Conservation (phyloP, 2,329 filamentous ascomycete species). For the Aureobasidium pullulans region DNA sequence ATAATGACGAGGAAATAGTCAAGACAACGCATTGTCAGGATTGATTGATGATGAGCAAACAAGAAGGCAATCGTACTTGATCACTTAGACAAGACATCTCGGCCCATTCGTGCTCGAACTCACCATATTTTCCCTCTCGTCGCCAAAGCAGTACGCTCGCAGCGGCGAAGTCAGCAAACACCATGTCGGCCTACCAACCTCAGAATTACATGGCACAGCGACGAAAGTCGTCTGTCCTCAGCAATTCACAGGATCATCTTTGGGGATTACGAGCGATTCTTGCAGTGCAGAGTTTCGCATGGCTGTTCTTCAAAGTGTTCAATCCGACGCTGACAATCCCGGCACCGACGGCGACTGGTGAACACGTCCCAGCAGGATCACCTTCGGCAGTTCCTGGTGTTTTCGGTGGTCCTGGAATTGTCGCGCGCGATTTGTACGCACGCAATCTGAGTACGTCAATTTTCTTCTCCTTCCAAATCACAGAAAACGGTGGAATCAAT, state of each 20-base stretch:
- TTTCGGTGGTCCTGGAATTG: not conserved
- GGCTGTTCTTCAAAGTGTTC: constrained; percentile 40
- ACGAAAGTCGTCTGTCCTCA: constrained; percentile 8
- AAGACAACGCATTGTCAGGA: not conserved
- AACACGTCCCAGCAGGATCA: not conserved
- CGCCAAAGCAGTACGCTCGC: not conserved
- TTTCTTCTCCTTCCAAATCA: constrained; percentile 28
- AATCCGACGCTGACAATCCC: constrained; percentile 29
- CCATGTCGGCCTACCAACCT: not conserved
- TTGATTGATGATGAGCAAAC: not conserved
- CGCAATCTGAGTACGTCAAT: not conserved
- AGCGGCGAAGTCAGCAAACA: not conserved
- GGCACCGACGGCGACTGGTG: not conserved
- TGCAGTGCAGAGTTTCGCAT: constrained; percentile 37
- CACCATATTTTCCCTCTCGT: not conserved
- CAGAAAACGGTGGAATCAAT: not conserved
- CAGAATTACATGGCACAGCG: constrained; percentile 5
- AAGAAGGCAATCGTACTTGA: not conserved
- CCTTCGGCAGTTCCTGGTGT: constrained; percentile 3
- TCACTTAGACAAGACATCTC: not conserved
- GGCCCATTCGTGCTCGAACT: constrained; percentile 1
- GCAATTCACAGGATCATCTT: constrained; percentile 26
- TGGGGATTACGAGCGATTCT: constrained; percentile 39
- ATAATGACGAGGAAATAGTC: not conserved
- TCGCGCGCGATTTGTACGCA: not conserved